These are phyloP conservation scores for Magnolia officinalis DNA, from an alignment of 164 flowering plant genomes.

Conservation along the genomic window DNA sequence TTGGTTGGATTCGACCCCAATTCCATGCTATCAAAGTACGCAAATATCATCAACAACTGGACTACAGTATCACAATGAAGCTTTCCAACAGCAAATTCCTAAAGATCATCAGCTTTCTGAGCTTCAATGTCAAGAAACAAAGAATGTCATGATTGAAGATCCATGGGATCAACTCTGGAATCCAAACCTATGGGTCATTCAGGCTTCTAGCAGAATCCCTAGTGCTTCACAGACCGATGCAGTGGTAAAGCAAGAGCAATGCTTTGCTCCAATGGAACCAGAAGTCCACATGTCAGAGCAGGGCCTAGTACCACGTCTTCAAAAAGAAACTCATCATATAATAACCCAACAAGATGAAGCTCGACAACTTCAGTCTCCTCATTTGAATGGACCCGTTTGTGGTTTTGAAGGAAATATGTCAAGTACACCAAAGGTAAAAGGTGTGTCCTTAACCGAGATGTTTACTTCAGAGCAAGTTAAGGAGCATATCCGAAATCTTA, in stretches of 20 bases:
- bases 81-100: not conserved
- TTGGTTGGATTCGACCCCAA: too few relatives aligned
- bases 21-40: too few relatives aligned
- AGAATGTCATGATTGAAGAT: not conserved
- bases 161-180: not conserved
- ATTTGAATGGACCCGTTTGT: too few relatives aligned
- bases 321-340: too few relatives aligned
- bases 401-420: not conserved
- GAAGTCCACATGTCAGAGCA: too few relatives aligned
- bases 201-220: not conserved
- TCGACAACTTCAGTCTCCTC: too few relatives aligned
- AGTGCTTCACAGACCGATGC: too few relatives aligned
- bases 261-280: not conserved
- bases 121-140: not conserved
- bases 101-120: not conserved
- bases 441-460: slow-evolving; percentile 19
- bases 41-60: too few relatives aligned
- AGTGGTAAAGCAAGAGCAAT: not conserved
- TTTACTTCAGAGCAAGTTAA: slow-evolving; percentile 19
- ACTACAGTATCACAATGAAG: too few relatives aligned
- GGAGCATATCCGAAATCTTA: slow-evolving; percentile 15
- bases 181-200: not conserved
- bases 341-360: too few relatives aligned
- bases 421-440: slow-evolving; percentile 9
- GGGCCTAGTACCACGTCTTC: too few relatives aligned